These are phyloP conservation scores for Bauhinia variegata DNA, from an alignment of 306 rosid genomes.

Conservation along the genomic window DNA sequence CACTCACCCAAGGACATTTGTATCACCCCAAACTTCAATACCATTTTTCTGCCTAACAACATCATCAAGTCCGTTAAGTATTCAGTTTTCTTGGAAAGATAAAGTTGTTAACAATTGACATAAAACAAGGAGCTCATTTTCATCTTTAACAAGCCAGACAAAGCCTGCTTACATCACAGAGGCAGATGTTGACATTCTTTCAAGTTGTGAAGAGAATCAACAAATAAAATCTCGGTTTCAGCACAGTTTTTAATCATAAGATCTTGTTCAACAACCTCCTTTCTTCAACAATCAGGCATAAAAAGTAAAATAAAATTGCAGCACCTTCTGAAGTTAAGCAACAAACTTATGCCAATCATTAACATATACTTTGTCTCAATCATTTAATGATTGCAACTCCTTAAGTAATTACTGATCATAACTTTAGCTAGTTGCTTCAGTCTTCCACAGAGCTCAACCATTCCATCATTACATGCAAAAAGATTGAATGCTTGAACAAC, in stretches of 20 bases:
- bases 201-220: constrained; percentile 8
- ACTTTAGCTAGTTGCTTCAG: constrained; percentile 8
- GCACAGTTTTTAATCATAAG: background rate
- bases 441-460: constrained; percentile 19
- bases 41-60: no score
- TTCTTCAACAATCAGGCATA: background rate
- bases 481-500: constrained; percentile 22
- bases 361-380: constrained; percentile 8
- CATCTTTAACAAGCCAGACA: background rate
- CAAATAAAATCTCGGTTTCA: background rate
- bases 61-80: no score
- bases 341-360: constrained; percentile 22
- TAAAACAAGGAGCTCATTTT: background rate
- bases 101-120: background rate
- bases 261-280: constrained; percentile 5
- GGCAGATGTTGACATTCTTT: constrained; percentile 27
- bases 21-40: no score
- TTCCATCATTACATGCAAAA: constrained; percentile 18
- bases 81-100: no score
- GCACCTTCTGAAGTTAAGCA: constrained; percentile 15
- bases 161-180: background rate
- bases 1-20: no score
- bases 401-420: background rate
- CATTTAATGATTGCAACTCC: constrained; percentile 6
- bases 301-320: background rate